Percentiles rank a stretch among this genome's conserved stretches.
Evolutionary conservation across 805 yeast species (phyloP).

Genomic region (Saturnispora mendoncae): DNA sequence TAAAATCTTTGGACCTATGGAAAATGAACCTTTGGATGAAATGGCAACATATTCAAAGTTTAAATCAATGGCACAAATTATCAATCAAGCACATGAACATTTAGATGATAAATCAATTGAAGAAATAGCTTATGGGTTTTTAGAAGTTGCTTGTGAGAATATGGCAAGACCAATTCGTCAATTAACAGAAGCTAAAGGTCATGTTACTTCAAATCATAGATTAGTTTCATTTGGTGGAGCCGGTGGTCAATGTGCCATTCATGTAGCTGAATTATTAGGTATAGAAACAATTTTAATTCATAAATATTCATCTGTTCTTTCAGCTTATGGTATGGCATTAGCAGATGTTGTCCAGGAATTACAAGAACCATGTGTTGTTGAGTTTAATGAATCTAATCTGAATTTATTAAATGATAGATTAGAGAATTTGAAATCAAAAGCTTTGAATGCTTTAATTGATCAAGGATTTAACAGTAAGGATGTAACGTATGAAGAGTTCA

Average conservation of each 20-base stretch:
- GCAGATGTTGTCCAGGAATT: conserved; percentile 78
- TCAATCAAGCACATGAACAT: conserved; percentile 44
- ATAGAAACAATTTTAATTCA: conserved; percentile 64
- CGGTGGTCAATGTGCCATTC: conserved; percentile 84
- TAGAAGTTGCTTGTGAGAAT: conserved; percentile 75
- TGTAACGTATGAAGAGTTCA: conserved; percentile 50
- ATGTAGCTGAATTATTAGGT: conserved; percentile 65
- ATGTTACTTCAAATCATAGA: conserved; percentile 53
- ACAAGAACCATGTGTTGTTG: conserved; percentile 61
- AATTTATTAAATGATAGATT: conserved; percentile 37
- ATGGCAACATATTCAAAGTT: conserved; percentile 45
- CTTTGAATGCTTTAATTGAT: conserved; percentile 30
- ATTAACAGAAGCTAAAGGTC: conserved; percentile 79
- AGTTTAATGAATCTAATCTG: conserved; percentile 29
- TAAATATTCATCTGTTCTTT: conserved; percentile 71
- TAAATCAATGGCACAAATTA: conserved; percentile 41
- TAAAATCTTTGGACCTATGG: conserved; percentile 73
- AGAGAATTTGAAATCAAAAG: conserved; percentile 33
- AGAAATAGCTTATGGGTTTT: conserved; percentile 72
- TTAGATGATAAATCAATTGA: conserved; percentile 40
- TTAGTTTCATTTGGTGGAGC: conserved; percentile 88
- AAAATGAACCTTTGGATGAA: conserved; percentile 57
- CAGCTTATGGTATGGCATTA: conserved; percentile 82
- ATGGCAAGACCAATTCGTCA: conserved; percentile 89
- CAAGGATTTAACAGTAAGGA: conserved; percentile 48